A percentile compares a stretch with the other conserved stretches of the same genome.
phyloP scores from a whole-genome alignment of 805 yeast species.

The Trichomonascus vanleenenianus region DNA sequence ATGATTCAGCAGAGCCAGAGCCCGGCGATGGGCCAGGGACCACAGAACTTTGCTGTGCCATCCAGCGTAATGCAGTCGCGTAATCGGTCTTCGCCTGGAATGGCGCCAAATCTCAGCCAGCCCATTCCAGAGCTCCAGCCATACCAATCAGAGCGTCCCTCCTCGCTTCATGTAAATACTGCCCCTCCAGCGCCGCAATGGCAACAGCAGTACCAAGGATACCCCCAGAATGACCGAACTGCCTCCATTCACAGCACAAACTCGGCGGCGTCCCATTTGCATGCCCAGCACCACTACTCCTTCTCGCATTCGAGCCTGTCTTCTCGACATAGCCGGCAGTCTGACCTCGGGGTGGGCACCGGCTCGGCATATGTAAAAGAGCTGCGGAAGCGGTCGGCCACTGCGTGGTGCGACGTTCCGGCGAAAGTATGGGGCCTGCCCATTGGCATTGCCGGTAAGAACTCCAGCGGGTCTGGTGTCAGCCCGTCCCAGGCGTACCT shows the following conservation, averaged over 20 bases:
- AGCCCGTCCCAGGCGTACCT: conserved; percentile 23
- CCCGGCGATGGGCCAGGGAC: not conserved
- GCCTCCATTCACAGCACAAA: not conserved
- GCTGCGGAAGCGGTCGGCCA: conserved; percentile 22
- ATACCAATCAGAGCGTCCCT: not conserved
- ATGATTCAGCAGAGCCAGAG: not conserved
- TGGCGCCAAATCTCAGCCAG: not conserved
- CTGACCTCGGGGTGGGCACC: conserved; percentile 24
- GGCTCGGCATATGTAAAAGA: conserved; percentile 27
- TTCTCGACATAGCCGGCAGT: not conserved
- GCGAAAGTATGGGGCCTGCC: conserved; percentile 25
- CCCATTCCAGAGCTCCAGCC: not conserved
- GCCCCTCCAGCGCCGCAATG: not conserved
- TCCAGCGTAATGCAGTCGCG: no score
- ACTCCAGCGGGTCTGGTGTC: conserved; percentile 10
- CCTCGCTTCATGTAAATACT: not conserved
- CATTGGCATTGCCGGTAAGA: conserved; percentile 19
- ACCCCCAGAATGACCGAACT: not conserved
- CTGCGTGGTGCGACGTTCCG: conserved; percentile 24
- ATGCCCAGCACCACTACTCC: conserved; percentile 3
- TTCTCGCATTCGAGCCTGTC: conserved; percentile 2
- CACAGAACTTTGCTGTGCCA: not conserved
- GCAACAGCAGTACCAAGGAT: not conserved
- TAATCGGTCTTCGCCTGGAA: no score
- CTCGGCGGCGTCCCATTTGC: not conserved